Base-by-base conservation (phyloP, 345 rosid genomes). In the Boechera divaricarpa region DNA sequence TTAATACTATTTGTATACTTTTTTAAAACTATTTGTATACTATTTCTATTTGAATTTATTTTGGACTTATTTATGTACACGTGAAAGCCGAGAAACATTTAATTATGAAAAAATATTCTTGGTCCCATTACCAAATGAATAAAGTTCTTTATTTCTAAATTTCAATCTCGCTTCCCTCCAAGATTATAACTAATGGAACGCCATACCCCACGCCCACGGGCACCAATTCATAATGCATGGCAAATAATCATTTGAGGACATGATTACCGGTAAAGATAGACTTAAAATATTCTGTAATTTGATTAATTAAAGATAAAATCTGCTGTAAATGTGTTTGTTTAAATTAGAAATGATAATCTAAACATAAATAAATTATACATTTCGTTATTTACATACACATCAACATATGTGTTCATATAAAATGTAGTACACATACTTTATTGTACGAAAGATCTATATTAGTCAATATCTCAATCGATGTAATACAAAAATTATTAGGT, bases 131-230 rank as follows among this genome's bases (percentile, higher is more conserved):
- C 38, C 12, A 52, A 41, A 61, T 69, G 63, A 52, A 56, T 76
- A 76, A 61, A 68, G 63, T 76, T 69, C 29, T 61, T 76, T 61
- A 51, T 31, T 39, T 53, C 55, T 24, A 69, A 60, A 68, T 76
- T 76, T 76, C 69, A 68, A 76, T 68, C 29, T 52, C 11, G 36
- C 10, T 69, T 68, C 79, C 75, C 80, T 69, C 80, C 75, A 63
- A 69, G 35, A 61, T 32, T 52, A 41, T 69, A 32, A 51, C 38
- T 52, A 68, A 52, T 60, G 39, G 47, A 68, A 76, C 57, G 28
- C 26, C 67, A 59, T 67, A 31, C 62, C 75, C 74, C 74, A 73
- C 70, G 26, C 57, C 55, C 70, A 76, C 69, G 35, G 63, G 45
- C 47, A 68, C 63, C 56, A 69, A 49, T 69, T 60, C 45, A 60